These are phyloP conservation scores for Mycoemilia scoparia DNA, from an alignment of 192 early-diverging fungal genomes.

Conservation along the genomic window DNA sequence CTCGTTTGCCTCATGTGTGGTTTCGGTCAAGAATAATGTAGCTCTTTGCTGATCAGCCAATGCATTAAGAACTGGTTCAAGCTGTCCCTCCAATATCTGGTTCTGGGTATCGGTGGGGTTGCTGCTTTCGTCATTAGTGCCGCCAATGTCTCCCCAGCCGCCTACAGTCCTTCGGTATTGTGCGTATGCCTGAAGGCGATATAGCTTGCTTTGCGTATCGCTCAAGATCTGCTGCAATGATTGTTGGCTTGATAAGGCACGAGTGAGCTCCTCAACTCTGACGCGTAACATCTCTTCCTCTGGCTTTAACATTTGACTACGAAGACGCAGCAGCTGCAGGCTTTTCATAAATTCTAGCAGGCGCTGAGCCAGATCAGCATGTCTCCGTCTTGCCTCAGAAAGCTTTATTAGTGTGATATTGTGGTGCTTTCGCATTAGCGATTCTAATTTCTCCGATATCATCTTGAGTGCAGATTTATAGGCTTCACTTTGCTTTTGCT, in stretches of 20 bases:
- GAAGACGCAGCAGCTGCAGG: constrained; percentile 66
- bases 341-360: constrained; percentile 73
- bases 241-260: constrained; percentile 55
- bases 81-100: too few species aligned
- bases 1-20: too few species aligned
- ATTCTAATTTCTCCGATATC: constrained; percentile 34
- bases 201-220: constrained; percentile 64
- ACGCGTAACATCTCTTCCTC: constrained; percentile 68
- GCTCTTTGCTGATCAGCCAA: too few species aligned
- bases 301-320: constrained; percentile 58
- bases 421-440: constrained; percentile 43
- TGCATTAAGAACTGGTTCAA: too few species aligned
- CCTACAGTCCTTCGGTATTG: too few species aligned
- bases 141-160: too few species aligned
- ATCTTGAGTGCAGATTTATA: constrained; percentile 60
- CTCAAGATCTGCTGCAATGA: constrained; percentile 66
- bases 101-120: too few species aligned
- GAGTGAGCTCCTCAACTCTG: constrained; percentile 52
- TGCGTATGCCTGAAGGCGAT: constrained; percentile 56
- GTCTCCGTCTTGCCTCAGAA: constrained; percentile 59
- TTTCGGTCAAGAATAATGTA: too few species aligned
- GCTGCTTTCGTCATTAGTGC: too few species aligned
- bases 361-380: constrained; percentile 55
- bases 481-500: constrained; percentile 43
- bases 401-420: constrained; percentile 54